Percentiles rank a stretch among this genome's conserved stretches.
phyloP scores from a whole-genome alignment of 1,284 basidiomycete species.

The Cryptococcus amylolentus region DNA sequence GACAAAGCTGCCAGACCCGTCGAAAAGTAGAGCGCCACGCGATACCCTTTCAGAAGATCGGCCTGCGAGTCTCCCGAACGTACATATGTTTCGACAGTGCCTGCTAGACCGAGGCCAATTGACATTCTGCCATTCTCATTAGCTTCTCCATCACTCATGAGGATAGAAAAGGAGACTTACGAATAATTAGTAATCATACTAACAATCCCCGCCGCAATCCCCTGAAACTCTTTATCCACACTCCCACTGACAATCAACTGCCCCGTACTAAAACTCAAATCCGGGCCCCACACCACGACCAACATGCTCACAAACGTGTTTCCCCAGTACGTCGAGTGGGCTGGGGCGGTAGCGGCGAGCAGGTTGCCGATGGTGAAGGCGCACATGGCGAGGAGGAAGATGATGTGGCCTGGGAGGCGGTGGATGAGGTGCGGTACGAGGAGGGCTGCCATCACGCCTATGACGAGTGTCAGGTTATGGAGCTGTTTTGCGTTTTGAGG shows the following conservation, averaged over 20 bases:
- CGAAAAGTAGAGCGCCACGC: conserved; percentile 14
- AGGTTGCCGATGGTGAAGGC: conserved; percentile 27
- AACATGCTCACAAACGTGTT: conserved; percentile 18
- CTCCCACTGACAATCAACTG: conserved; percentile 22
- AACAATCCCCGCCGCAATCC: conserved; percentile 24
- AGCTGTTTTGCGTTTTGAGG: background rate
- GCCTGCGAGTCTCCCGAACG: background rate
- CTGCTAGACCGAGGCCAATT: conserved; percentile 21
- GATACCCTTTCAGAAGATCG: conserved; percentile 16
- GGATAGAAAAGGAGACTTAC: conserved; percentile 3
- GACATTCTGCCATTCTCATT: conserved; percentile 4
- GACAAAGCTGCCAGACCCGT: conserved; percentile 14
- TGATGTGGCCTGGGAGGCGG: conserved; percentile 18
- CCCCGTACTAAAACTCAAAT: conserved; percentile 8
- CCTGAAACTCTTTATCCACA: conserved; percentile 19
- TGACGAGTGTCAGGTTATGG: background rate
- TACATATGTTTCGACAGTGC: conserved; percentile 20
- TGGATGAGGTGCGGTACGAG: conserved; percentile 24
- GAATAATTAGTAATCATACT: conserved; percentile 25
- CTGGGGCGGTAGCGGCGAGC: conserved; percentile 17
- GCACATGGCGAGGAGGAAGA: conserved; percentile 30
- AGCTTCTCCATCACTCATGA: background rate
- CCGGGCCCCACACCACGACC: conserved; percentile 18
- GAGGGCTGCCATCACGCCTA: conserved; percentile 23
- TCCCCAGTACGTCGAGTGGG: conserved; percentile 24